Conservation (phyloP, 805 yeast genomes). For the Saturnispora quitensis region DNA sequence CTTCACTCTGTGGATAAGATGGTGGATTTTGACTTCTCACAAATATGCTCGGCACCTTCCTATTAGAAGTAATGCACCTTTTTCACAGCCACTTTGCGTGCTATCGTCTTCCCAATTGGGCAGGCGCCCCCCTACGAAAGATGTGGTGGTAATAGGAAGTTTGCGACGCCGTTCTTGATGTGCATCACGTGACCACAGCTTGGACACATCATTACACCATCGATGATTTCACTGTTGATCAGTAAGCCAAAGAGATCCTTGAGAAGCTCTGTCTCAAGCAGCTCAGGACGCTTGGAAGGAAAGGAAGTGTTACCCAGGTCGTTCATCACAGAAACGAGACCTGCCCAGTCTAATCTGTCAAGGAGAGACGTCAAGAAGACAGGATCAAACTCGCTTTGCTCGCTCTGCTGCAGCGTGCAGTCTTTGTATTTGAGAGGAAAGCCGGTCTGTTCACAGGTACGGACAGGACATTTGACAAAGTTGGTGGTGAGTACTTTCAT, state of each 20-base stretch:
- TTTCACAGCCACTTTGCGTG: background rate
- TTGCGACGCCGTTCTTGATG: conserved; percentile 90
- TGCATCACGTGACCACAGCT: conserved; percentile 82
- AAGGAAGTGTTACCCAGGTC: conserved; percentile 61
- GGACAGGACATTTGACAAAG: conserved; percentile 89
- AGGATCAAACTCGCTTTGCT: conserved; percentile 74
- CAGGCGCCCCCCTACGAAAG: conserved; percentile 37
- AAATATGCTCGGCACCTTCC: background rate
- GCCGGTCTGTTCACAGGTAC: conserved; percentile 60
- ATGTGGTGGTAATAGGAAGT: conserved; percentile 90
- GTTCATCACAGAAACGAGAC: conserved; percentile 63
- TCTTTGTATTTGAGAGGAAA: conserved; percentile 70
- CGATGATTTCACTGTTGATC: conserved; percentile 75
- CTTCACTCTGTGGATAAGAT: background rate
- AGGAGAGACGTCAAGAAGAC: conserved; percentile 70
- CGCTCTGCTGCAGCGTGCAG: conserved; percentile 57
- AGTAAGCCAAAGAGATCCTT: conserved; percentile 70
- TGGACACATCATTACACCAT: conserved; percentile 83
- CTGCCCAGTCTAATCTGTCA: conserved; percentile 83
- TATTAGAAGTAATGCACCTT: background rate
- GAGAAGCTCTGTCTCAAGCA: conserved; percentile 44
- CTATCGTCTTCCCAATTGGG: background rate
- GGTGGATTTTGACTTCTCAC: background rate
- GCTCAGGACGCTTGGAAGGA: conserved; percentile 54
- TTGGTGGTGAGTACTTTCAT: conserved; percentile 96